These are phyloP conservation scores for Triadica sebifera DNA, from an alignment of 345 rosid genomes.

Conservation along the genomic window DNA sequence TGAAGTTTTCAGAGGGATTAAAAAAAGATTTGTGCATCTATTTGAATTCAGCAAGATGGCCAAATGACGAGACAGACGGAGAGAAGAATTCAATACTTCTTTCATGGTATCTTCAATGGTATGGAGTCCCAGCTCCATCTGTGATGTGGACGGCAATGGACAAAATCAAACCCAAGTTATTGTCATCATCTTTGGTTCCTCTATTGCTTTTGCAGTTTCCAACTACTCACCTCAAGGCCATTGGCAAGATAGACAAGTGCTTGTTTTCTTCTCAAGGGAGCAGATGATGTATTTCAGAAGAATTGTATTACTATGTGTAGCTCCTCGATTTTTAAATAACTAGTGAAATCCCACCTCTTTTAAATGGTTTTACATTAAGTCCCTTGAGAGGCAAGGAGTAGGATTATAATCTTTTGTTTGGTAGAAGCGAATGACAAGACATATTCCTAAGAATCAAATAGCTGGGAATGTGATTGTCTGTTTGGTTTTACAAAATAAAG, in stretches of 20 bases:
- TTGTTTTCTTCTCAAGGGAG: slow-evolving; percentile 26
- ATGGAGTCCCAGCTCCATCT: slow-evolving; percentile 57
- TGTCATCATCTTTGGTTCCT: slow-evolving; percentile 44
- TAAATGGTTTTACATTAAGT: too few species aligned
- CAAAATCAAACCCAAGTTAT: slow-evolving; percentile 48
- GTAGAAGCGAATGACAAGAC: too few species aligned
- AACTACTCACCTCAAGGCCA: slow-evolving; percentile 48
- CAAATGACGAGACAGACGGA: slow-evolving; percentile 32
- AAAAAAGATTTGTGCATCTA: slow-evolving; percentile 44
- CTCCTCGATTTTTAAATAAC: too few species aligned
- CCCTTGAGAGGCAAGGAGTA: too few species aligned
- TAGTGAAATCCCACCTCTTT: too few species aligned
- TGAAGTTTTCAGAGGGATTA: slow-evolving; percentile 40
- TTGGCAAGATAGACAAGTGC: slow-evolving; percentile 49
- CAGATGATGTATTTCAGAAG: too few species aligned
- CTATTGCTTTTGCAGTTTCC: slow-evolving; percentile 70
- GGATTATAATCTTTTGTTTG: too few species aligned
- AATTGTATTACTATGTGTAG: too few species aligned
- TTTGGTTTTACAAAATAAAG: too few species aligned
- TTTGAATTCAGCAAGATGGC: slow-evolving; percentile 63
- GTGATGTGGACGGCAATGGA: slow-evolving; percentile 41
- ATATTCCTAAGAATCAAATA: too few species aligned
- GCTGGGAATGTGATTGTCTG: too few species aligned
- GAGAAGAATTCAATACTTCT: slow-evolving; percentile 42
- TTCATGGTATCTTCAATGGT: slow-evolving; percentile 88